phyloP scores from a whole-genome alignment of 441 rosid genomes.

The Euphorbia corollata region DNA sequence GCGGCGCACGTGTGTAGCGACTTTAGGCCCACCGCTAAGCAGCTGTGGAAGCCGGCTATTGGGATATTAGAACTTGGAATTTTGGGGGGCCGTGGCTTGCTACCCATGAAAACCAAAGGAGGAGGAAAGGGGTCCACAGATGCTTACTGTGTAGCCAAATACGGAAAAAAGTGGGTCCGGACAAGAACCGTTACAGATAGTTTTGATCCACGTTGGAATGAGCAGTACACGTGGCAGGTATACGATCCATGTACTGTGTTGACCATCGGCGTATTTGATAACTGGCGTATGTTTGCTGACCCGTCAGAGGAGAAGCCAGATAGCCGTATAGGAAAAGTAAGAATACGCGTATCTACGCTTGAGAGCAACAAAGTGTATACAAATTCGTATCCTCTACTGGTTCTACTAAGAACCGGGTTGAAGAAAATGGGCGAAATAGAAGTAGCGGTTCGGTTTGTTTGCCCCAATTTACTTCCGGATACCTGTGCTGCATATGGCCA shows the following conservation, averaged over 20 bases:
- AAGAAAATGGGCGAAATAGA: conserved; percentile 95
- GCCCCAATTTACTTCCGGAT: conserved; percentile 70
- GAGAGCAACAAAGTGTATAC: conserved; percentile 86
- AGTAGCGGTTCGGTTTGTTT: conserved; percentile 73
- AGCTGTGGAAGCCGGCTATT: conserved; percentile 88
- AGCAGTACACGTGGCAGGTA: conserved; percentile 98
- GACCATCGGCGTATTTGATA: conserved; percentile 73
- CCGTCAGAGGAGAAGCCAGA: conserved; percentile 52
- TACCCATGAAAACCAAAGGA: conserved; percentile 65
- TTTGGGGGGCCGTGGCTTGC: conserved; percentile 75
- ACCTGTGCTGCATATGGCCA: conserved; percentile 66
- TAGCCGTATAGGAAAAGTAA: conserved; percentile 60
- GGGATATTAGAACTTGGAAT: conserved; percentile 85
- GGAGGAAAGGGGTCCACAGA: conserved; percentile 81
- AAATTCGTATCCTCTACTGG: conserved; percentile 68
- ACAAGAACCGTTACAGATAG: conserved; percentile 76
- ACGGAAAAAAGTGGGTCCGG: conserved; percentile 95
- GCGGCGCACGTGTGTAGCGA: conserved; percentile 98
- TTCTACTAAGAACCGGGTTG: conserved; percentile 49
- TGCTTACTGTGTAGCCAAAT: conserved; percentile 85
- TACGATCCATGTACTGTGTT: conserved; percentile 89
- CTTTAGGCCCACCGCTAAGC: conserved; percentile 88
- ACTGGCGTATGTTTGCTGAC: conserved; percentile 77
- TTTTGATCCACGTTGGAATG: conserved; percentile 96
- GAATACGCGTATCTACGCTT: conserved; percentile 75